Conservation (phyloP, 1,284 basidiomycete species). For the Ustilago sp. region DNA sequence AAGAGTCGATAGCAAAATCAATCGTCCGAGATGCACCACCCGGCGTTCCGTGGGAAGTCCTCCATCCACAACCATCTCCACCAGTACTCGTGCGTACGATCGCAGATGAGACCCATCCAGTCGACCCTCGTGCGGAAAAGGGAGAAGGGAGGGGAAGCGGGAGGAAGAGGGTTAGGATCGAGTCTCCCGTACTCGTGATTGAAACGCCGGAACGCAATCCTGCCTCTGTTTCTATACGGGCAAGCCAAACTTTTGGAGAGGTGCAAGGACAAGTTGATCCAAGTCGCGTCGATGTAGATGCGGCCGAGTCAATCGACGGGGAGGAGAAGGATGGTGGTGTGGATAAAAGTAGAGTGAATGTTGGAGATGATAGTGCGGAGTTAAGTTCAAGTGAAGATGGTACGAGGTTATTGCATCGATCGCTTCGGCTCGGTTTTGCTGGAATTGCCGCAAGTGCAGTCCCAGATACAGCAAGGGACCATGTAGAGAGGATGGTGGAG, state of each 20-base stretch:
- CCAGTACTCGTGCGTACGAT: too few species aligned
- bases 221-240: not conserved
- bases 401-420: not conserved
- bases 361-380: constrained; percentile 5
- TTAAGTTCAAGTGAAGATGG: not conserved
- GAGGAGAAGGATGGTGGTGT: not conserved
- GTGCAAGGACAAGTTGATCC: too few species aligned
- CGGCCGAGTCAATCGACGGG: not conserved
- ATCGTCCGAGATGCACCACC: constrained; percentile 5
- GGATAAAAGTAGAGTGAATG: constrained; percentile 9
- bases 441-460: not conserved
- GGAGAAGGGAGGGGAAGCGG: not conserved
- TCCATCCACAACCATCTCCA: constrained; percentile 5
- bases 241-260: too few species aligned
- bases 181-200: constrained; percentile 25
- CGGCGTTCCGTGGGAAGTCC: constrained; percentile 15
- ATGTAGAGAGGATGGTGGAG: not conserved
- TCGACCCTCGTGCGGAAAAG: not conserved
- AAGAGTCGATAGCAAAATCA: constrained; percentile 15
- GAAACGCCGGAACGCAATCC: constrained; percentile 26
- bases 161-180: constrained; percentile 27
- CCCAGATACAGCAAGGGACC: not conserved
- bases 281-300: too few species aligned
- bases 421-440: not conserved
- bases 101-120: too few species aligned